Evolutionary conservation across 495 filamentous ascomycete genomes (phyloP).

Genomic region (Tuber calosporum): DNA sequence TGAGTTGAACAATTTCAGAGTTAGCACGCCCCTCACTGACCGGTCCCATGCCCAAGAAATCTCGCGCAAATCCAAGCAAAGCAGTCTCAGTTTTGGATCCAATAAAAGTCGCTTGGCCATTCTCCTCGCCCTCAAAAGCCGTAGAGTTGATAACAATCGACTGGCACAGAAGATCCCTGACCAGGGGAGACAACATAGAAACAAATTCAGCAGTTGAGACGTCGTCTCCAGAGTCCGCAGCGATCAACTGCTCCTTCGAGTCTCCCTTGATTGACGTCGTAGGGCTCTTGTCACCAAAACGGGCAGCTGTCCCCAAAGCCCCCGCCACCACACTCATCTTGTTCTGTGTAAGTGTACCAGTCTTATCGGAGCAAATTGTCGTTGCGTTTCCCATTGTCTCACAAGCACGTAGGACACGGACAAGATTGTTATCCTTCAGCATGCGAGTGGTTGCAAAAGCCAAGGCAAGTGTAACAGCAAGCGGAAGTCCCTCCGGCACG

Average conservation of each 20-base stretch:
- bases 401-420: slow-evolving; percentile 67
- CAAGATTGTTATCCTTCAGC: slow-evolving; percentile 74
- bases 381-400: slow-evolving; percentile 88
- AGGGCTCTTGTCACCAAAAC: slow-evolving; percentile 51
- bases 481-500: slow-evolving; percentile 72
- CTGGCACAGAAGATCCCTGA: slow-evolving; percentile 54
- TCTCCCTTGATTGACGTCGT: slow-evolving; percentile 29
- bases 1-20: slow-evolving; percentile 58
- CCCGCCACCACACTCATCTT: slow-evolving; percentile 67
- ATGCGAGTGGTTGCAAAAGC: slow-evolving; percentile 75
- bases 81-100: slow-evolving; percentile 74
- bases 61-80: slow-evolving; percentile 57
- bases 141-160: slow-evolving; percentile 69
- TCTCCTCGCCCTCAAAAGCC: slow-evolving; percentile 63
- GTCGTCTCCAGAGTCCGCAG: slow-evolving; percentile 33
- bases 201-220: slow-evolving; percentile 54
- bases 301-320: slow-evolving; percentile 54
- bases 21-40: slow-evolving; percentile 55
- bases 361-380: slow-evolving; percentile 79
- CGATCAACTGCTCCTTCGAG: slow-evolving; percentile 11
- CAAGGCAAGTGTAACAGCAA: slow-evolving; percentile 73
- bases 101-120: slow-evolving; percentile 55
- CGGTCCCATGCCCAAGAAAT: slow-evolving; percentile 57
- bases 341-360: slow-evolving; percentile 71
- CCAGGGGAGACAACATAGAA: slow-evolving; percentile 49